These are phyloP conservation scores for Phytophthora uliginosa DNA, from an alignment of 352 stramenopile species.

Conservation along the genomic window DNA sequence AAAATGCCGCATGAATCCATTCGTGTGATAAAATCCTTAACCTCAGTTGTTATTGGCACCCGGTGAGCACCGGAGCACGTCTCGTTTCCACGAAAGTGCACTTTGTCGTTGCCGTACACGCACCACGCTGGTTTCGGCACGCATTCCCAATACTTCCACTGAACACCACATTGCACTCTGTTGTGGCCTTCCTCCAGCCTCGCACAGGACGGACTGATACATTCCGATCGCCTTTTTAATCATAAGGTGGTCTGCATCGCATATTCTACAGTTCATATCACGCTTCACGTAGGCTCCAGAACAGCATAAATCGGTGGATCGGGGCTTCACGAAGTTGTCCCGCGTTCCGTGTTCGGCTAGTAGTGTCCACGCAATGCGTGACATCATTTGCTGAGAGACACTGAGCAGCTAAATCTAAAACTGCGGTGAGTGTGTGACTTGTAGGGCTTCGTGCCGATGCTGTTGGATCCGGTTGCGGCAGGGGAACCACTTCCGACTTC, in stretches of 20 bases:
- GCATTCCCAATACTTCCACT: slow-evolving; percentile 3
- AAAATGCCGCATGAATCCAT: slow-evolving; percentile 3
- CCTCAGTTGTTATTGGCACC: neutral
- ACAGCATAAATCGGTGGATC: slow-evolving; percentile 1
- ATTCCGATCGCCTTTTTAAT: neutral
- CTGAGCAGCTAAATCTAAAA: no score
- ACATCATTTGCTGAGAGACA: no score
- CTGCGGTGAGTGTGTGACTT: no score
- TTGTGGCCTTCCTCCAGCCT: neutral
- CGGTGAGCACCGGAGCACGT: neutral
- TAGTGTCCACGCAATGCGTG: neutral
- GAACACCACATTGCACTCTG: neutral
- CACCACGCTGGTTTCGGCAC: neutral
- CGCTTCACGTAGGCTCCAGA: slow-evolving; percentile 7
- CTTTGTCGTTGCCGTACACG: neutral
- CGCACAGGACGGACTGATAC: slow-evolving; percentile 1
- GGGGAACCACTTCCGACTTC: no score
- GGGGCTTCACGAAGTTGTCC: neutral
- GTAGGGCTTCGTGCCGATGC: no score
- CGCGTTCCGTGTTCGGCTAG: neutral
- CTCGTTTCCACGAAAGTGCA: neutral
- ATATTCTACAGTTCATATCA: slow-evolving; percentile 1
- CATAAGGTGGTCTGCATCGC: neutral
- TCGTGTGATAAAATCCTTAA: neutral
- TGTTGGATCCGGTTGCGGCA: no score